Base-by-base conservation (phyloP, 2,329 filamentous ascomycete species). In the Aspergillus ibericus region DNA sequence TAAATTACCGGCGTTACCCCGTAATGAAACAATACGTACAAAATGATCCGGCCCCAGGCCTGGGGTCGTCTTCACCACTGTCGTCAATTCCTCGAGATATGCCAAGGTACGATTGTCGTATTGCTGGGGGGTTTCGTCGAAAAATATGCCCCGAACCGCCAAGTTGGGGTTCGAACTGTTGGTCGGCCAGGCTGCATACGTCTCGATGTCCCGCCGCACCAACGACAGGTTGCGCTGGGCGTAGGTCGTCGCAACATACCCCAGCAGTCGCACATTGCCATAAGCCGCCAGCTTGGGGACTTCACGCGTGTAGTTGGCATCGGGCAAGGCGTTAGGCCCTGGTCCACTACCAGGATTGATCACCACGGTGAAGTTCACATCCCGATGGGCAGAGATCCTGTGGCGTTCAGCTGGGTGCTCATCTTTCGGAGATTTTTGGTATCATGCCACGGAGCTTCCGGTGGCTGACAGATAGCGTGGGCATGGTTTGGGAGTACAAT, bases 161-260 rank as follows among this genome's bases (percentile, higher is more conserved):
- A 82, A 67, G 40, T 71, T 71, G 12, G 71, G 64, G 60, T 74
- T 72, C 16, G 70, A 68, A 51, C 69, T 70, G 54, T 69, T 71
- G 15, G 62, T 64, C 10, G 75, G 68, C 80, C 80, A 83, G 36
- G 72, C 75, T 15, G 74, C 76, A 58, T 82, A 82, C 4, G 70
- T 72, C 53, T 74, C 72, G 47, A 83, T 75, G 59, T 83, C 81
- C 59, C 70, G 63, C 56, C 66, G 68, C 49, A 79, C 68, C 72
- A 76, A 58, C 66, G 75, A 68, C 70, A 81, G 66, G 51, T 75
- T 67, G 51, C 75, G 74, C 48, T 65, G 70, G 20, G 71, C 73
- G 67, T 83, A 85, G 36, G 78, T 81, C 56, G 78, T 80, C 47
- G 81, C 71, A 67, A 83, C 81, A 66, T 82, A 82, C 10, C 77